These are phyloP conservation scores for Phalaenopsis aphrodite DNA, from an alignment of 106 monocot genomes.

Conservation along the genomic window DNA sequence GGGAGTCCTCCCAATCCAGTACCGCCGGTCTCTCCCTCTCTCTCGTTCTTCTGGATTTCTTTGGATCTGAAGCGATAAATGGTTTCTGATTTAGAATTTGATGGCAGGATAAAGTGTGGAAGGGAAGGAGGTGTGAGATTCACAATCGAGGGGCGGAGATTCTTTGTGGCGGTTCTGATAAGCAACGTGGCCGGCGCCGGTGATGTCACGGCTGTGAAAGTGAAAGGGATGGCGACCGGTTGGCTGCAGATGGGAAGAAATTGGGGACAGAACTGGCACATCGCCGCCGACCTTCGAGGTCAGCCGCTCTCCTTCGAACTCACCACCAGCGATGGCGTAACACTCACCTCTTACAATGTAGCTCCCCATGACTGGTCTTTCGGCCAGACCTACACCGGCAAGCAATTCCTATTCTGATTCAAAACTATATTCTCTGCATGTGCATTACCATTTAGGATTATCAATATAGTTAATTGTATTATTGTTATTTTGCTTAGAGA, in stretches of 20 bases:
- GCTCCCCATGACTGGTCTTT: slow-evolving; percentile 77
- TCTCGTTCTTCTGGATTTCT: neutral
- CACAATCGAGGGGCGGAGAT: slow-evolving; percentile 56
- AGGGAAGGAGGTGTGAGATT: slow-evolving; percentile 75
- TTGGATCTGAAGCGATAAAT: neutral
- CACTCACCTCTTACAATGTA: slow-evolving; percentile 61
- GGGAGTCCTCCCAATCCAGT: slow-evolving; percentile 85
- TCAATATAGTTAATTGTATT: neutral
- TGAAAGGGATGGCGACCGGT: slow-evolving; percentile 67
- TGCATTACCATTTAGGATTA: neutral
- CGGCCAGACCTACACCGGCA: slow-evolving; percentile 65
- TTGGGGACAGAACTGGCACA: slow-evolving; percentile 97
- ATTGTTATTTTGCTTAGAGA: neutral
- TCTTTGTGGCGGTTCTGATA: slow-evolving; percentile 70
- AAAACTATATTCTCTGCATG: neutral
- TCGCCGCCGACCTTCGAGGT: slow-evolving; percentile 59
- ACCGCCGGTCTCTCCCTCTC: slow-evolving; percentile 45
- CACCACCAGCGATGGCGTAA: slow-evolving; percentile 57
- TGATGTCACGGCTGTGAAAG: slow-evolving; percentile 73
- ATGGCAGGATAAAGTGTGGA: slow-evolving; percentile 68
- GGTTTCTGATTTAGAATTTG: neutral
- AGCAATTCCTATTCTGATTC: slow-evolving; percentile 63
- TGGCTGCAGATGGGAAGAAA: slow-evolving; percentile 92
- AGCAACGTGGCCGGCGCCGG: slow-evolving; percentile 90
- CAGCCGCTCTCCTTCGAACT: slow-evolving; percentile 92